Percentiles rank a stretch among this genome's conserved stretches.
Evolutionary conservation across 371 early-diverging fungal species (phyloP).

Genomic region (Haplosporangium sp.): DNA sequence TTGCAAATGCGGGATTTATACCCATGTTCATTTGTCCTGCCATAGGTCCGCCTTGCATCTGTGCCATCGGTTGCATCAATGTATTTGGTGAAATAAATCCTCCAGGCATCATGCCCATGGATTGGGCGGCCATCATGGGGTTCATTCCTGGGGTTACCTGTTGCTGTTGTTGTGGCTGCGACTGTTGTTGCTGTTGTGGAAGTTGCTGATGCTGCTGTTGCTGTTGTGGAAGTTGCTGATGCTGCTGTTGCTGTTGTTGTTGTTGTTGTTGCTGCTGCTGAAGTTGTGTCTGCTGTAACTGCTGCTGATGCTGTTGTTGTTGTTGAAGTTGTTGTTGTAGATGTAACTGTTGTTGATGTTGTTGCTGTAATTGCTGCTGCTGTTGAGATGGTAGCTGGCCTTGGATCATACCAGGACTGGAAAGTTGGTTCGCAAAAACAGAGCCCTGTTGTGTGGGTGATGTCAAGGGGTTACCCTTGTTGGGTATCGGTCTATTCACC

Average conservation of each 20-base stretch:
- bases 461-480: slow-evolving; percentile 36
- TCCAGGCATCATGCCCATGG: slow-evolving; percentile 42
- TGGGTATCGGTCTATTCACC: slow-evolving; percentile 31
- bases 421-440: slow-evolving; percentile 21
- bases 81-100: slow-evolving; percentile 46
- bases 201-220: slow-evolving; percentile 17
- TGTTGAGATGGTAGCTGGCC: slow-evolving; percentile 9
- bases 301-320: slow-evolving; percentile 14
- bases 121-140: slow-evolving; percentile 34
- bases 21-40: slow-evolving; percentile 40
- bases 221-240: slow-evolving; percentile 9
- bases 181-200: slow-evolving; percentile 16
- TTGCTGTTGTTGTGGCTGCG: slow-evolving; percentile 18
- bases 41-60: slow-evolving; percentile 24
- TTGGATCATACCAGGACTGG: slow-evolving; percentile 13
- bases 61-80: slow-evolving; percentile 37
- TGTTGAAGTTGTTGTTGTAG: slow-evolving; percentile 17
- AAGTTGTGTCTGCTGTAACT: slow-evolving; percentile 17
- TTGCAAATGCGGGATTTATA: slow-evolving; percentile 32
- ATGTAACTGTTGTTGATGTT: slow-evolving; percentile 13
- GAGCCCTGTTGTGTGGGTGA: slow-evolving; percentile 36
- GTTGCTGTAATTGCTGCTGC: slow-evolving; percentile 13
- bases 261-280: slow-evolving; percentile 16
- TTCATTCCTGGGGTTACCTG: slow-evolving; percentile 27
- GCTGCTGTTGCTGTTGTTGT: slow-evolving; percentile 14